Evolutionary conservation across 1,139 yeast species (phyloP), one percentile per base, ranked within the genome.

Genomic region (Ogataea hybrid): DNA sequence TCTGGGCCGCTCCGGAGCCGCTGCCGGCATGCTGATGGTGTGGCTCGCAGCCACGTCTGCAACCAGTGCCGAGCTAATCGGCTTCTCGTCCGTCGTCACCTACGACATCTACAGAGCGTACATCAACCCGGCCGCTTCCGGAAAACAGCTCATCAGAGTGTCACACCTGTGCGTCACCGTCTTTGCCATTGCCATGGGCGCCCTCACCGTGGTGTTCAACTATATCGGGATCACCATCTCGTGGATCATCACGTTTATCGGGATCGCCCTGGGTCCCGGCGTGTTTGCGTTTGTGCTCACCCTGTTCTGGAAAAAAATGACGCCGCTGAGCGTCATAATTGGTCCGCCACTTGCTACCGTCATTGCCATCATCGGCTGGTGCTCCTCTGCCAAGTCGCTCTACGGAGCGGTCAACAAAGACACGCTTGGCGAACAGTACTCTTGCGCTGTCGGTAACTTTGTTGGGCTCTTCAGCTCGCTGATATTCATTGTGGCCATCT

Each of bases 251-350:
- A 55, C 62, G 41, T 63, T 65, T 50, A 51, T 61, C 32, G 71
- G 71, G 36, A 66, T 67, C 37, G 53, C 65, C 14, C 47, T 68
- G 23, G 60, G 63, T 7, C 69, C 72, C 7, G 69, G 66, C 37
- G 71, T 67, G 23, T 53, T 64, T 42, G 68, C 70, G 2, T 58
- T 68, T n/a, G 54, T 59, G 3, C 53, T 61, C 28, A 56, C 68
- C 14, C 58, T 57, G 27, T 76, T 76, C 42, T 78, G 82, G 56
- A 70, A 71, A 34, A 78, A 76, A 28, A 70, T 75, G 59, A 62
- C 69, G 23, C 58, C 52, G 28, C 41, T 48, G 28, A 56, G 65
- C 35, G 57, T 63, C 35, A 49, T 62, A 9, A 46, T 58, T 39
- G 70, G 68, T n/a, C 64, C 66, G 36, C 65, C 67, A 9, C 46